phyloP scores from a whole-genome alignment of 768 basidiomycete species.

The Lactifluus pinguis region DNA sequence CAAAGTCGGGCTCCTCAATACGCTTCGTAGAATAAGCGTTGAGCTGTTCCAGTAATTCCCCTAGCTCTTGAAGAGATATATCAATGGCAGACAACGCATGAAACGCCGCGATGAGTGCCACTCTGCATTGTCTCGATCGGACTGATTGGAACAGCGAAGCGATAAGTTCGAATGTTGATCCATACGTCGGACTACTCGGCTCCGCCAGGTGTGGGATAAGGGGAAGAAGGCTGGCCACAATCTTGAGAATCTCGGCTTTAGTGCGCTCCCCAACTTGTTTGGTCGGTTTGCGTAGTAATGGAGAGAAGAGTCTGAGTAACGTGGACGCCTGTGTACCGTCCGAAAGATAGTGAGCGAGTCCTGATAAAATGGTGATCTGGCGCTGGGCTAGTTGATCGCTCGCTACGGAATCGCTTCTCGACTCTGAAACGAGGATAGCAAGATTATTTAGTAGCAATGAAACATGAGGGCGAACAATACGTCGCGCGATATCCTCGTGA shows the following conservation, averaged over 20 bases:
- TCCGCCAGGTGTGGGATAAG: constrained; percentile 56
- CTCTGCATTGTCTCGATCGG: constrained; percentile 61
- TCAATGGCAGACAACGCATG: constrained; percentile 40
- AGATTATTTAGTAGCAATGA: constrained; percentile 64
- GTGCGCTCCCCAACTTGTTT: constrained; percentile 77
- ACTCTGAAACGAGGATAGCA: constrained; percentile 55
- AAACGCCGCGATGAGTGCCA: constrained; percentile 61
- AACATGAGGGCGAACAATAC: constrained; percentile 61
- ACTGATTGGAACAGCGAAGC: constrained; percentile 71
- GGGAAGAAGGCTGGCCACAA: constrained; percentile 54
- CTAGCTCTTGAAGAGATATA: constrained; percentile 36
- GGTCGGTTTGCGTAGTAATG: constrained; percentile 68
- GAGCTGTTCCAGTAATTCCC: constrained; percentile 51
- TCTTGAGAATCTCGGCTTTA: constrained; percentile 74
- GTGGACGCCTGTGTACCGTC: constrained; percentile 64
- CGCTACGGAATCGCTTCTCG: constrained; percentile 39
- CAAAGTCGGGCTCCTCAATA: constrained; percentile 89
- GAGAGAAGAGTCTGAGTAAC: constrained; percentile 64
- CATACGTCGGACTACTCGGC: constrained; percentile 34
- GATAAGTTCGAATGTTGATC: constrained; percentile 53
- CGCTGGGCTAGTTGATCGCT: constrained; percentile 66
- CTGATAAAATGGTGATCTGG: constrained; percentile 73
- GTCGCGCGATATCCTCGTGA: constrained; percentile 40
- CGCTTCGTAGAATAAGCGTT: constrained; percentile 82
- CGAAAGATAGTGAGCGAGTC: constrained; percentile 63